Evolutionary conservation across 192 early-diverging fungal genomes (phyloP).

Genomic region (Coemansia sp.): DNA sequence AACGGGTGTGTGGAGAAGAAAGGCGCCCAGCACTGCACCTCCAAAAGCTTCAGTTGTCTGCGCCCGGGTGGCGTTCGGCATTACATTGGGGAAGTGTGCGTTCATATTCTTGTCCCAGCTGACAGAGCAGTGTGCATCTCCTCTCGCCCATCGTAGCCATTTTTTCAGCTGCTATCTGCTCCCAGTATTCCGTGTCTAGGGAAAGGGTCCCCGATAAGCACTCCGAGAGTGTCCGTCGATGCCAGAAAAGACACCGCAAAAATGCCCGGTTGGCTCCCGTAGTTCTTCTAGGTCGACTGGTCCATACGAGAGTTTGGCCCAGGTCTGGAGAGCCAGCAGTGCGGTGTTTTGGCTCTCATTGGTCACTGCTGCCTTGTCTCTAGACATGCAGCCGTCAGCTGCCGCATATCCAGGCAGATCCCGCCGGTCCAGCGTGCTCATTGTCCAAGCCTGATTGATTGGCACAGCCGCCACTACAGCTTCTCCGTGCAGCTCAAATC

Average conservation of each 20-base stretch:
- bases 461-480: not conserved
- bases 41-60: not conserved
- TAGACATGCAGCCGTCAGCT: not conserved
- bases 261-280: not conserved
- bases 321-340: not conserved
- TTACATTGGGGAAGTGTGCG: not conserved
- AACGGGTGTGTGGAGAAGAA: not conserved
- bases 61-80: not conserved
- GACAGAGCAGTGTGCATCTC: not conserved
- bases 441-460: not conserved
- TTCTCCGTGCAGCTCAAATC: not conserved
- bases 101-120: not conserved
- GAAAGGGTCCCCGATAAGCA: not conserved
- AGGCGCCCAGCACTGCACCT: not conserved
- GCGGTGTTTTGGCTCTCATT: not conserved
- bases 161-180: not conserved
- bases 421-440: not conserved
- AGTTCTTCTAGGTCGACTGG: not conserved
- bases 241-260: not conserved
- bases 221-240: not conserved
- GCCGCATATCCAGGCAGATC: not conserved
- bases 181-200: not conserved
- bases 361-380: not conserved
- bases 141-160: not conserved
- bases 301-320: not conserved